These are phyloP conservation scores for Paraphoma chrysanthemicola DNA, from an alignment of 2,329 filamentous ascomycete genomes.

Conservation along the genomic window DNA sequence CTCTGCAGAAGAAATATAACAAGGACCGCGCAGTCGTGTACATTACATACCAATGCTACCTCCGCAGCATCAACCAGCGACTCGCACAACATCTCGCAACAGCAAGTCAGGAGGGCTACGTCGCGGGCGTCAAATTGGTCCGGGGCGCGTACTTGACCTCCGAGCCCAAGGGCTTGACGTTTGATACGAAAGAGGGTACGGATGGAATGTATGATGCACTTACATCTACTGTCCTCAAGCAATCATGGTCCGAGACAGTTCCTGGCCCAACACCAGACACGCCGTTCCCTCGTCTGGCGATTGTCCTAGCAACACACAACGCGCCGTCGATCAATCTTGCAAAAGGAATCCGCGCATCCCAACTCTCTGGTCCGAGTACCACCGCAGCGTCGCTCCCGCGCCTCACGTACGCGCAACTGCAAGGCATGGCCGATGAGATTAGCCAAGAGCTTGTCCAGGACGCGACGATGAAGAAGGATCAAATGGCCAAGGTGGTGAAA, in stretches of 20 bases:
- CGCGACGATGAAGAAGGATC: conserved; percentile 44
- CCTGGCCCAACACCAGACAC: conserved; percentile 43
- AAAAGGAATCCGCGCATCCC: conserved; percentile 56
- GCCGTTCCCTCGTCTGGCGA: conserved; percentile 53
- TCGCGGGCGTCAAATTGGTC: conserved; percentile 64
- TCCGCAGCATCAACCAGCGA: conserved; percentile 55
- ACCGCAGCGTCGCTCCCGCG: conserved; percentile 33
- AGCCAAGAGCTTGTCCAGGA: conserved; percentile 64
- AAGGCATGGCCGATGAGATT: conserved; percentile 96
- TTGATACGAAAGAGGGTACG: conserved; percentile 61
- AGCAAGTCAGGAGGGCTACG: conserved; percentile 57
- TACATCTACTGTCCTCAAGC: conserved; percentile 69
- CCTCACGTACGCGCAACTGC: conserved; percentile 77
- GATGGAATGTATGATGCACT: conserved; percentile 74
- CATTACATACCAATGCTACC: conserved; percentile 66
- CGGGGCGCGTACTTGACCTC: conserved; percentile 63
- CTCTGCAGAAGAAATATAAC: conserved; percentile 81
- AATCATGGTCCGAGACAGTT: conserved; percentile 66
- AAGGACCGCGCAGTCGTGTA: conserved; percentile 74
- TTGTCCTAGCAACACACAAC: conserved; percentile 87
- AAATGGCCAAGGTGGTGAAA: conserved; percentile 59
- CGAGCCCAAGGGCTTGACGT: conserved; percentile 60
- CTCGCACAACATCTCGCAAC: conserved; percentile 55
- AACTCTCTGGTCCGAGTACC: conserved; percentile 34
- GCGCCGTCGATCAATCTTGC: conserved; percentile 69